phyloP scores from a whole-genome alignment of 768 basidiomycete species.

The Boletus eberwhitei region DNA sequence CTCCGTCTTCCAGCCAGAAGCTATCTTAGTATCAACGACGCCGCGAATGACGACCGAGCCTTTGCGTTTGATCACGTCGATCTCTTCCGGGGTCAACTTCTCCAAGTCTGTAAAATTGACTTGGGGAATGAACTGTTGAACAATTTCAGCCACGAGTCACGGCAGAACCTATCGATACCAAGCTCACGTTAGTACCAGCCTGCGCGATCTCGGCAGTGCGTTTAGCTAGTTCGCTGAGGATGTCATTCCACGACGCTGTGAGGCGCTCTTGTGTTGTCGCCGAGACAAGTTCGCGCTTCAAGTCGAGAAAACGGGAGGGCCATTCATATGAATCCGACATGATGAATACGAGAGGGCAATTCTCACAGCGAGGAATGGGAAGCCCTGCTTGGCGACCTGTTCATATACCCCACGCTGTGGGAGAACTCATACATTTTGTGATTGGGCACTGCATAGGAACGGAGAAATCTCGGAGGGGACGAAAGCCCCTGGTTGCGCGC shows the following conservation, averaged over 20 bases:
- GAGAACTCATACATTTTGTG: too few relatives aligned
- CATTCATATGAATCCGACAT: slow-evolving; percentile 15
- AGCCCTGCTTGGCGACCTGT: not conserved
- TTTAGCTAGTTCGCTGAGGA: slow-evolving; percentile 48
- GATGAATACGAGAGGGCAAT: not conserved
- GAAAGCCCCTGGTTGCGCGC: too few relatives aligned
- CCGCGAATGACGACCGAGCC: slow-evolving; percentile 62
- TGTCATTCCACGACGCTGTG: slow-evolving; percentile 55
- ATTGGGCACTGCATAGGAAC: too few relatives aligned
- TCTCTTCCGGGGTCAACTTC: slow-evolving; percentile 41
- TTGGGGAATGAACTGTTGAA: slow-evolving; percentile 55
- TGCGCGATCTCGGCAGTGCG: slow-evolving; percentile 43
- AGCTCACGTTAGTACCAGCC: slow-evolving; percentile 48
- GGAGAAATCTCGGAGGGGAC: too few relatives aligned
- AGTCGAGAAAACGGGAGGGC: slow-evolving; percentile 46
- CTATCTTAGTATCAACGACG: slow-evolving; percentile 56
- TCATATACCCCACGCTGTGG: slow-evolving; percentile 12
- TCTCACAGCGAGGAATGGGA: not conserved
- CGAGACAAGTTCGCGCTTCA: slow-evolving; percentile 56
- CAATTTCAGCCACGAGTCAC: not conserved
- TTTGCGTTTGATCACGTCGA: slow-evolving; percentile 48
- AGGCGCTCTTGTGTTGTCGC: slow-evolving; percentile 47
- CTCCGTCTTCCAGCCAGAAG: slow-evolving; percentile 53
- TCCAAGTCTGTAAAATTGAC: slow-evolving; percentile 55
- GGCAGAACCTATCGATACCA: not conserved